These are phyloP conservation scores for Jatropha podagrica DNA, from an alignment of 441 rosid species.

Conservation along the genomic window DNA sequence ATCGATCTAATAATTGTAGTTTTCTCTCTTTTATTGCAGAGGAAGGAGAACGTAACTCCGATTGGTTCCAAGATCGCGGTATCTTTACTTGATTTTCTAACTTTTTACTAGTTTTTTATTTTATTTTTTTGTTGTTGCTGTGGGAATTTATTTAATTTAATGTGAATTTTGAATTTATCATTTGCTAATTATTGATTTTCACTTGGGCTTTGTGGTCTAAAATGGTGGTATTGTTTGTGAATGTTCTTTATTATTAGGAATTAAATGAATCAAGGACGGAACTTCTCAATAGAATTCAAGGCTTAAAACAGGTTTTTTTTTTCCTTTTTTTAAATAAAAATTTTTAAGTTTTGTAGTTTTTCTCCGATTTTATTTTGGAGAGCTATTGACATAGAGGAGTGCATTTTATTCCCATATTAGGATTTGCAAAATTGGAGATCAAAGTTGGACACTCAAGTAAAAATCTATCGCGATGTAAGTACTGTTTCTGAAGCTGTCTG, in stretches of 20 bases:
- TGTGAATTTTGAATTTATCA: neutral
- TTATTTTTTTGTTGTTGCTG: neutral
- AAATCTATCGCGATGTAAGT: conserved; percentile 74
- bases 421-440: conserved; percentile 97
- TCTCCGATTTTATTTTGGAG: neutral
- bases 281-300: conserved; percentile 74
- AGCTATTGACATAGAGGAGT: neutral
- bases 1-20: neutral
- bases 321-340: too few relatives aligned
- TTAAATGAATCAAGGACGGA: conserved; percentile 80
- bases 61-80: conserved; percentile 69
- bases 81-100: neutral
- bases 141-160: neutral
- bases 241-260: conserved; percentile 42
- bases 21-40: conserved; percentile 44
- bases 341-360: neutral
- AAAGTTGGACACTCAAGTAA: conserved; percentile 87
- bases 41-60: conserved; percentile 61
- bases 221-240: neutral
- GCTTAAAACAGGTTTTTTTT: conserved; percentile 69
- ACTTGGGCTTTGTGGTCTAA: neutral
- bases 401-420: conserved; percentile 33
- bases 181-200: neutral
- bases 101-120: neutral
- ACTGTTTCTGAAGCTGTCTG: neutral